A percentile compares a stretch with the other conserved stretches of the same genome.
phyloP scores from a whole-genome alignment of 257 asterid species.

The Solanum medicagineum region DNA sequence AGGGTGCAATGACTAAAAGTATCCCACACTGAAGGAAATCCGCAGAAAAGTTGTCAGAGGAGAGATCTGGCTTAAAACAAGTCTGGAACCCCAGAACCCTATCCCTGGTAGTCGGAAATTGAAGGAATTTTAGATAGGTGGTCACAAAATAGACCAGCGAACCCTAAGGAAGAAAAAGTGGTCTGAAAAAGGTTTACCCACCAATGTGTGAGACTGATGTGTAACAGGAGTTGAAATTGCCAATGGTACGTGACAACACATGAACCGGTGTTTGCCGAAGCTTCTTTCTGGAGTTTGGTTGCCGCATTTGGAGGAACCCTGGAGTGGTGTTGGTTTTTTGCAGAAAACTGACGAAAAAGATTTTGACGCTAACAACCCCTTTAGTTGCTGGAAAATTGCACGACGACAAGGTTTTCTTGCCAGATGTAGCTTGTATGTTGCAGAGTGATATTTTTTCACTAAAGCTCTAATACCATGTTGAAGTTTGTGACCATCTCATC shows the following conservation, averaged over 20 bases:
- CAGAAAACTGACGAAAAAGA: neutral
- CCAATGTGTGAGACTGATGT: neutral
- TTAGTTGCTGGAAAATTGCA: neutral
- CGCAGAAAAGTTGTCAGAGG: neutral
- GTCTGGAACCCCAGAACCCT: neutral
- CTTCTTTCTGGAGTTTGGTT: neutral
- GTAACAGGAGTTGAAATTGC: neutral
- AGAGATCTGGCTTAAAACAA: neutral
- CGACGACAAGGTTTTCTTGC: neutral
- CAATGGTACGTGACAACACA: neutral
- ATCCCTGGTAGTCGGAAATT: neutral
- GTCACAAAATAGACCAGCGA: neutral
- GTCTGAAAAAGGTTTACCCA: neutral
- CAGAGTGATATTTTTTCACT: neutral
- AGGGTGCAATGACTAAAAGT: neutral
- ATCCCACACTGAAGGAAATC: neutral
- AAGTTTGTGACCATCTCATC: neutral
- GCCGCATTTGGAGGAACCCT: neutral
- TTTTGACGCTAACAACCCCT: neutral
- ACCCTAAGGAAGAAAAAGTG: neutral
- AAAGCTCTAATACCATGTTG: neutral
- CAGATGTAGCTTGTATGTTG: neutral
- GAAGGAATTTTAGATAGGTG: neutral
- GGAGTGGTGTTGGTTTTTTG: neutral
- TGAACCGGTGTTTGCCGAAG: neutral